Conservation (phyloP, 805 yeast species). For the Osmozyma mogii region DNA sequence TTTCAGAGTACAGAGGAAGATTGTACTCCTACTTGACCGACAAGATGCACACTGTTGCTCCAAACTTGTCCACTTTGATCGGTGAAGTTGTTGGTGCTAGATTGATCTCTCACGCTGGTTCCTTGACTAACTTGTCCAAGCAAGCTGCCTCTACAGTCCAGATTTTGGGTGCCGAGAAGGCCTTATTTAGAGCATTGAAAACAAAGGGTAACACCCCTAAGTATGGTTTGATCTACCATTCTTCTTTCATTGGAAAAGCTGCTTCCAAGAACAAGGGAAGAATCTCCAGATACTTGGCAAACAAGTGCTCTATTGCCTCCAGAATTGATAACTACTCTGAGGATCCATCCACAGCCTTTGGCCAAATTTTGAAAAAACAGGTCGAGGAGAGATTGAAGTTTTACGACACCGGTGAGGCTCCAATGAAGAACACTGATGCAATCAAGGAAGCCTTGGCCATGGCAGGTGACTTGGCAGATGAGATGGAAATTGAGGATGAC, state of each 20-base stretch:
- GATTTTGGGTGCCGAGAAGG: conserved; percentile 98
- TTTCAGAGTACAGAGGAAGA: conserved; percentile 94
- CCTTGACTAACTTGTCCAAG: conserved; percentile 88
- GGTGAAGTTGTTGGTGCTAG: conserved; percentile 99
- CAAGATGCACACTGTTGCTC: conserved; percentile 99
- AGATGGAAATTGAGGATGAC: conserved; percentile 15
- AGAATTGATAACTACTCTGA: conserved; percentile 97
- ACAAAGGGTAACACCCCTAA: conserved; percentile 98
- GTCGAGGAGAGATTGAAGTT: conserved; percentile 96
- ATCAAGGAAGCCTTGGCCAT: conserved; percentile 83
- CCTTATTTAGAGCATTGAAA: conserved; percentile 95
- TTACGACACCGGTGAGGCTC: conserved; percentile 93
- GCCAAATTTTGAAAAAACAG: conserved; percentile 86
- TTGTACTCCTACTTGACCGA: conserved; percentile 82
- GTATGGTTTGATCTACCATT: conserved; percentile 94
- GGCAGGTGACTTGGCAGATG: conserved; percentile 42
- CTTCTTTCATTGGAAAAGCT: conserved; percentile 96
- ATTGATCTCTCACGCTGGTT: conserved; percentile 95
- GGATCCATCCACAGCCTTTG: conserved; percentile 84
- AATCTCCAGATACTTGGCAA: conserved; percentile 97
- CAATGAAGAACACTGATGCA: conserved; percentile 93
- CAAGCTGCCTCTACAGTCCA: conserved; percentile 98
- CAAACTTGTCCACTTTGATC: conserved; percentile 77
- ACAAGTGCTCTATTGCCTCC: conserved; percentile 94
- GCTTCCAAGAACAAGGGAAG: conserved; percentile 97